phyloP scores from a whole-genome alignment of 2,329 filamentous ascomycete genomes.

The Talaromyces piceae region DNA sequence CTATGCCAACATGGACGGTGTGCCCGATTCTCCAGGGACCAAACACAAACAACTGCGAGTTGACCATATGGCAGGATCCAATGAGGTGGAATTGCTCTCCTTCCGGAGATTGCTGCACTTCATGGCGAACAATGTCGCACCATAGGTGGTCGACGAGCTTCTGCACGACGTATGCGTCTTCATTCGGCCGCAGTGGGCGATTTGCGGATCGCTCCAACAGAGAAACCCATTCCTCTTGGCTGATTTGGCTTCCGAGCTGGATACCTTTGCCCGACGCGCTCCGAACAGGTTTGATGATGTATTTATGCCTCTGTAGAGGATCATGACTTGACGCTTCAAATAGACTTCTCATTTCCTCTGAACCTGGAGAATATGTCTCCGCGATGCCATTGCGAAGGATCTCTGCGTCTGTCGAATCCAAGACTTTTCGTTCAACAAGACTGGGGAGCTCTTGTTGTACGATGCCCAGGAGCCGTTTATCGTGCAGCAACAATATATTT shows the following conservation, averaged over 20 bases:
- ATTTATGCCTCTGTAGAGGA: constrained; percentile 15
- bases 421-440: constrained; percentile 15
- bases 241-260: constrained; percentile 17
- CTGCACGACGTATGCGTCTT: constrained; percentile 17
- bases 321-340: constrained; percentile 5
- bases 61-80: constrained; percentile 20
- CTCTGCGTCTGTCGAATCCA: constrained; percentile 15
- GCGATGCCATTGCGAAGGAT: constrained; percentile 17
- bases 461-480: constrained; percentile 29
- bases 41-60: constrained; percentile 17
- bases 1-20: constrained; percentile 15
- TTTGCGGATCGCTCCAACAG: constrained; percentile 14
- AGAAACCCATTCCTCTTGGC: constrained; percentile 15
- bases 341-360: constrained; percentile 15
- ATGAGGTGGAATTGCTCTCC: constrained; percentile 14
- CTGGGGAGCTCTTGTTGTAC: constrained; percentile 17
- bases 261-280: constrained; percentile 20
- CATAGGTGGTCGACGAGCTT: constrained; percentile 15
- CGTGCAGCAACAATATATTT: constrained; percentile 23
- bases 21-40: constrained; percentile 20
- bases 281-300: constrained; percentile 20
- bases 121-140: constrained; percentile 17
- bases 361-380: constrained; percentile 20
- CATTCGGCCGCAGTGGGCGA: constrained; percentile 1
- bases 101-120: neutral